Evolutionary conservation across 2,329 filamentous ascomycete genomes (phyloP).

Genomic region (Paecilomyces sp.): DNA sequence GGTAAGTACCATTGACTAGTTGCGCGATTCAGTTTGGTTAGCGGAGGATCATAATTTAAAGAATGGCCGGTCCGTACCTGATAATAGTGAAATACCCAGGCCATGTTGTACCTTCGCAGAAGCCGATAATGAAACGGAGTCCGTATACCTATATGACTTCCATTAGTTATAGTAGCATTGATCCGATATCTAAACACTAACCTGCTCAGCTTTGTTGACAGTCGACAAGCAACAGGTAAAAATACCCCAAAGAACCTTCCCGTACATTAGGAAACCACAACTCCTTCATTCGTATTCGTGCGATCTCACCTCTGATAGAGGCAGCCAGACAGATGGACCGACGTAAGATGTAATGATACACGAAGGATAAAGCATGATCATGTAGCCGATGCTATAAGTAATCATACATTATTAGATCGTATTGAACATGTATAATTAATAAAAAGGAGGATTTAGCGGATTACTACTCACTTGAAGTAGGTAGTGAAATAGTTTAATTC

Average conservation of each 20-base stretch:
- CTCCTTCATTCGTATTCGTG: too few species aligned
- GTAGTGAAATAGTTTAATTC: slow-evolving; percentile 37
- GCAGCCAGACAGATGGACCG: neutral
- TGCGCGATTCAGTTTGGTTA: neutral
- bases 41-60: neutral
- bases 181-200: neutral
- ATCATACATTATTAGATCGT: neutral
- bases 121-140: neutral
- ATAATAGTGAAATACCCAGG: neutral
- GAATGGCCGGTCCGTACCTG: neutral
- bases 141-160: neutral
- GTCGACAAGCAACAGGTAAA: neutral
- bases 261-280: neutral
- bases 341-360: neutral
- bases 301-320: neutral
- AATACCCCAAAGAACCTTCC: neutral
- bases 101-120: neutral
- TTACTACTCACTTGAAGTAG: neutral
- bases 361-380: neutral
- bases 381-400: neutral
- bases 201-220: neutral
- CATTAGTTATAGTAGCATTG: neutral
- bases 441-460: neutral
- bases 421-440: neutral
- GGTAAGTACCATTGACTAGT: neutral